Conservation (phyloP, 2,329 filamentous ascomycete species). For the Pseudogymnoascus sp. region DNA sequence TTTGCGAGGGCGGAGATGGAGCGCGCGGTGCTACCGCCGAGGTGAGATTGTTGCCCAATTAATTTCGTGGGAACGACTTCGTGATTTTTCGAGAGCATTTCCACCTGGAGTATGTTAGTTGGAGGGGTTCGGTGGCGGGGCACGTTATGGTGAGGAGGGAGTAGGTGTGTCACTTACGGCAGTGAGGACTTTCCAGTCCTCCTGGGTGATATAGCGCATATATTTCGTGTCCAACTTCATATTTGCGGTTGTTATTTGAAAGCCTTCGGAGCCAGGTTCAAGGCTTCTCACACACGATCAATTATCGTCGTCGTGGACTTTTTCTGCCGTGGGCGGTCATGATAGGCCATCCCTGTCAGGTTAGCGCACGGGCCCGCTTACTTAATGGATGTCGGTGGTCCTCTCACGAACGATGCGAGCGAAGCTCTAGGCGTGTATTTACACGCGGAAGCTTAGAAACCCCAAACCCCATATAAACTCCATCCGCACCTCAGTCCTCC, state of each 20-base stretch:
- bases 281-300: constrained; percentile 8
- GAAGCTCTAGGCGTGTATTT: constrained; percentile 13
- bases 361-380: constrained; percentile 12
- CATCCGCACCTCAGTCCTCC: constrained; percentile 6
- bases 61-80: constrained; percentile 89
- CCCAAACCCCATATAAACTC: constrained; percentile 11
- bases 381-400: constrained; percentile 2
- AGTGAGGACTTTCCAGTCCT: constrained; percentile 93
- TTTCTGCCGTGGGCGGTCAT: constrained; percentile 20
- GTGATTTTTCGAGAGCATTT: constrained; percentile 92
- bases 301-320: constrained; percentile 14
- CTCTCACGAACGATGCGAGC: constrained; percentile 9
- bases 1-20: constrained; percentile 90
- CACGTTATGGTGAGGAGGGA: neutral
- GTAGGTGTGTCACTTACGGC: constrained; percentile 55
- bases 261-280: neutral
- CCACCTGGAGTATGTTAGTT: constrained; percentile 59
- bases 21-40: constrained; percentile 74
- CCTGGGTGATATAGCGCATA: constrained; percentile 82
- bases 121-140: constrained; percentile 24
- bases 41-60: constrained; percentile 76
- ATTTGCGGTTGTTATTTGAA: constrained; percentile 22
- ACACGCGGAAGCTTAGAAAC: constrained; percentile 14
- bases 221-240: constrained; percentile 97
- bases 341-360: constrained; percentile 12